phyloP scores from a whole-genome alignment of 2,329 filamentous ascomycete species.

The Byssochlamys sp. region DNA sequence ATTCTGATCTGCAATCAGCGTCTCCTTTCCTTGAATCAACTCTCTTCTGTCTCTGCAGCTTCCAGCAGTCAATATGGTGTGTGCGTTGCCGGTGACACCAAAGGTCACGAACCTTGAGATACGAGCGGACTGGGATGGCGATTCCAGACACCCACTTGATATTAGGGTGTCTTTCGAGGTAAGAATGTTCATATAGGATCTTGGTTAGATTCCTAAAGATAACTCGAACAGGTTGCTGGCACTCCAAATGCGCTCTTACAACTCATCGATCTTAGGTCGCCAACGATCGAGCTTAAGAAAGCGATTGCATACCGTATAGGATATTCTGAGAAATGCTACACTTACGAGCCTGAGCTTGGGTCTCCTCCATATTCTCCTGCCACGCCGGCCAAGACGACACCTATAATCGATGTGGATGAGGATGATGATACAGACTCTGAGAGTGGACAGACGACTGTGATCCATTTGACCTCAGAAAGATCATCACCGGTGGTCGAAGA shows the following conservation, averaged over 20 bases:
- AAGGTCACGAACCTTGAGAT: slow-evolving; percentile 21
- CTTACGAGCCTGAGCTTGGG: neutral
- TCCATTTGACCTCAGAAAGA: neutral
- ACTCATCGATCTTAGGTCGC: neutral
- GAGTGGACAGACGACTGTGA: neutral
- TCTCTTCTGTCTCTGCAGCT: neutral
- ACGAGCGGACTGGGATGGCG: slow-evolving; percentile 22
- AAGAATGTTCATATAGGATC: slow-evolving; percentile 3
- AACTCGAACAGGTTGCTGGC: neutral
- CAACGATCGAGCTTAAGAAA: neutral
- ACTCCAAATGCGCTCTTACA: neutral
- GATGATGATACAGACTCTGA: neutral
- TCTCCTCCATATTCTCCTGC: neutral
- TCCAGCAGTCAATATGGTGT: neutral
- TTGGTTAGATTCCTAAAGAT: slow-evolving; percentile 1
- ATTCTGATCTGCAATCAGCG: neutral
- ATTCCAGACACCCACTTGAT: slow-evolving; percentile 13
- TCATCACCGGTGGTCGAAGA: neutral
- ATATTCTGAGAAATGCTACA: neutral
- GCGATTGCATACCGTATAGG: neutral
- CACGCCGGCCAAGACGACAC: neutral
- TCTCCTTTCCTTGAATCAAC: slow-evolving; percentile 2
- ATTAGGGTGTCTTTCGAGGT: slow-evolving; percentile 23
- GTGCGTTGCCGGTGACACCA: slow-evolving; percentile 3
- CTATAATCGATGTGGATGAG: neutral